These are phyloP conservation scores for Coemansia sp. DNA, from an alignment of 192 early-diverging fungal species.

Conservation along the genomic window DNA sequence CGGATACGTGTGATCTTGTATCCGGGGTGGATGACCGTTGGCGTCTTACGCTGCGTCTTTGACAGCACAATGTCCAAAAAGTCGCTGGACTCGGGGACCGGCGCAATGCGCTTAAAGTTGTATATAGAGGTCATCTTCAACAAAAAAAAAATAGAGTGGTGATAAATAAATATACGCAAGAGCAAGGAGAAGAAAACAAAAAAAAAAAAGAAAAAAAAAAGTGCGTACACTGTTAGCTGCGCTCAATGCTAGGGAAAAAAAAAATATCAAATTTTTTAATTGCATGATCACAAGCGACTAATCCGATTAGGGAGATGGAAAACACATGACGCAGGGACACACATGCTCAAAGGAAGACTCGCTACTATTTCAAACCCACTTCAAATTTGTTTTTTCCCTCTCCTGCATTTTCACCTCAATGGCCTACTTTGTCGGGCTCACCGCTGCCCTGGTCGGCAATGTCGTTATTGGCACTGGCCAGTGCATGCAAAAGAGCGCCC, in stretches of 20 bases:
- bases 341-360: no score
- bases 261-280: constrained; percentile 16
- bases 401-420: constrained; percentile 8
- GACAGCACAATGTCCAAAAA: constrained; percentile 98
- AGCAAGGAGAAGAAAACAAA: neutral
- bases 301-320: neutral
- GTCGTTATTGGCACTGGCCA: constrained; percentile 54
- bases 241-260: neutral
- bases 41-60: constrained; percentile 98
- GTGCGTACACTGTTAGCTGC: no score
- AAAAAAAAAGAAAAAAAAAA: neutral
- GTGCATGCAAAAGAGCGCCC: constrained; percentile 53
- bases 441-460: constrained; percentile 47
- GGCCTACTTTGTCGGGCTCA: constrained; percentile 44
- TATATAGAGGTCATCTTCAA: constrained; percentile 68
- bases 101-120: constrained; percentile 98
- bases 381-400: neutral
- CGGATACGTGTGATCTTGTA: constrained; percentile 97
- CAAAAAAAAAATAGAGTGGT: neutral
- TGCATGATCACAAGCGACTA: neutral
- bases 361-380: neutral
- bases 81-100: constrained; percentile 86
- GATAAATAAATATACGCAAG: constrained; percentile 4
- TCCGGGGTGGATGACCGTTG: constrained; percentile 93
- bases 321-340: neutral